These are phyloP conservation scores for Neoascochyta sp. DNA, from an alignment of 2,329 filamentous ascomycete genomes.

Conservation along the genomic window DNA sequence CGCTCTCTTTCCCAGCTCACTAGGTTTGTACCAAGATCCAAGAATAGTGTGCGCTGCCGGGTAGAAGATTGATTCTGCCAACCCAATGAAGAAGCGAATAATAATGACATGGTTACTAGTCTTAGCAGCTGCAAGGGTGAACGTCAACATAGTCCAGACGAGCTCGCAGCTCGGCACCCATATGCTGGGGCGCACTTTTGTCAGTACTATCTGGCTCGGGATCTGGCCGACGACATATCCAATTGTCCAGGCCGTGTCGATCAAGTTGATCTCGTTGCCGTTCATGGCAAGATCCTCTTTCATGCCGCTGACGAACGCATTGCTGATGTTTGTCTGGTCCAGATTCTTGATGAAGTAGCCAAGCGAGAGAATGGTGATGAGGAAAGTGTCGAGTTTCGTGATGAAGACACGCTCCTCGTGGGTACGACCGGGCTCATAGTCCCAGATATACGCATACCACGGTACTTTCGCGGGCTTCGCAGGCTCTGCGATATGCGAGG, in stretches of 20 bases:
- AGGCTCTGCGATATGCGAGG: not conserved
- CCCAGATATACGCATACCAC: constrained; percentile 27
- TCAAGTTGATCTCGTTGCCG: constrained; percentile 21
- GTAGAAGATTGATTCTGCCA: constrained; percentile 19
- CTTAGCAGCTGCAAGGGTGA: constrained; percentile 18
- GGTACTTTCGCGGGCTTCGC: constrained; percentile 12
- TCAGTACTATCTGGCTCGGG: constrained; percentile 18
- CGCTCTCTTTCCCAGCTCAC: constrained; percentile 22
- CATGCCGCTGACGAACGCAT: constrained; percentile 25
- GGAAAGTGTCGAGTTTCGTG: constrained; percentile 18
- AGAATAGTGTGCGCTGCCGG: constrained; percentile 19
- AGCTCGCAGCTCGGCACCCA: constrained; percentile 21
- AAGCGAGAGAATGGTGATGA: constrained; percentile 19
- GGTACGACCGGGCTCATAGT: constrained; percentile 23
- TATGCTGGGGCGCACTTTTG: constrained; percentile 17
- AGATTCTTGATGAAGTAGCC: constrained; percentile 27
- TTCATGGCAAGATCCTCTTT: constrained; percentile 24
- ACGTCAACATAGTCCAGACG: constrained; percentile 22
- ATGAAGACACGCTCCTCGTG: constrained; percentile 20
- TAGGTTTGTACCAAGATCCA: constrained; percentile 23
- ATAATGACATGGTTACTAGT: constrained; percentile 20
- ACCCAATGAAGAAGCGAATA: constrained; percentile 20
- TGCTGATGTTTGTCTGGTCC: constrained; percentile 24
- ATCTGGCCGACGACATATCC: constrained; percentile 22
- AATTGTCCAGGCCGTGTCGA: constrained; percentile 18